Evolutionary conservation across 768 basidiomycete genomes (phyloP).

Genomic region (Leccinum fibrillosum): DNA sequence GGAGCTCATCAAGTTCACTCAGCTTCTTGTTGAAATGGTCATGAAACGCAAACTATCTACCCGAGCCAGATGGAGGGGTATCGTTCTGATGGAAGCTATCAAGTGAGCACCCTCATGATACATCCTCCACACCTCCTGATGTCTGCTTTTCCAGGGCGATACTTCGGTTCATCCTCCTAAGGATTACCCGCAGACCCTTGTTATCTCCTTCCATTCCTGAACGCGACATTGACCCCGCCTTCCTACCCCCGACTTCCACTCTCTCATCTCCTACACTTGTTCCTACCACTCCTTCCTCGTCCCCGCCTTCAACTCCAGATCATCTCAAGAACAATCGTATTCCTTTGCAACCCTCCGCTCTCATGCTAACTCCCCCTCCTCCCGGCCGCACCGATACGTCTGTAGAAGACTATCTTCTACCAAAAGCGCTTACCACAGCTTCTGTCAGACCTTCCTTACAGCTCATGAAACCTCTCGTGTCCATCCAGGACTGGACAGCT

Average conservation of each 20-base stretch:
- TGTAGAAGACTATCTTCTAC: slow-evolving; percentile 78
- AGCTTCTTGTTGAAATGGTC: slow-evolving; percentile 89
- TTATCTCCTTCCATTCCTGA: slow-evolving; percentile 80
- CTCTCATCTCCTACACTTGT: slow-evolving; percentile 59
- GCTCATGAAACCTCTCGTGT: slow-evolving; percentile 57
- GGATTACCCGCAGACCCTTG: slow-evolving; percentile 72
- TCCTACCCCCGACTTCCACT: slow-evolving; percentile 51
- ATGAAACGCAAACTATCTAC: slow-evolving; percentile 66
- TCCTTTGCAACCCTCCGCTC: slow-evolving; percentile 60
- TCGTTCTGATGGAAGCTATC: slow-evolving; percentile 73
- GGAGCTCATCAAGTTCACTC: slow-evolving; percentile 73
- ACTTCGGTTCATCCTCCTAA: slow-evolving; percentile 70
- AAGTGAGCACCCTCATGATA: slow-evolving; percentile 56
- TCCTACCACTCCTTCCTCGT: slow-evolving; percentile 53
- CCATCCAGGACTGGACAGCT: slow-evolving; percentile 70
- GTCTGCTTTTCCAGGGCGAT: slow-evolving; percentile 50
- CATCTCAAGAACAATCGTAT: slow-evolving; percentile 79
- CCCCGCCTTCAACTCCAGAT: slow-evolving; percentile 64
- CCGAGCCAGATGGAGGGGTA: slow-evolving; percentile 67
- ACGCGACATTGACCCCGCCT: slow-evolving; percentile 80
- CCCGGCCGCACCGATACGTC: slow-evolving; percentile 50
- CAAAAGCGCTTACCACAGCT: slow-evolving; percentile 72
- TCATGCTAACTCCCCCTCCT: slow-evolving; percentile 50
- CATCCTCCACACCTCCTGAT: slow-evolving; percentile 2
- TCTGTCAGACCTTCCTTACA: slow-evolving; percentile 70